Percentiles rank a stretch among this genome's conserved stretches.
phyloP scores from a whole-genome alignment of 371 early-diverging fungal species.

The Coemansia sp. region DNA sequence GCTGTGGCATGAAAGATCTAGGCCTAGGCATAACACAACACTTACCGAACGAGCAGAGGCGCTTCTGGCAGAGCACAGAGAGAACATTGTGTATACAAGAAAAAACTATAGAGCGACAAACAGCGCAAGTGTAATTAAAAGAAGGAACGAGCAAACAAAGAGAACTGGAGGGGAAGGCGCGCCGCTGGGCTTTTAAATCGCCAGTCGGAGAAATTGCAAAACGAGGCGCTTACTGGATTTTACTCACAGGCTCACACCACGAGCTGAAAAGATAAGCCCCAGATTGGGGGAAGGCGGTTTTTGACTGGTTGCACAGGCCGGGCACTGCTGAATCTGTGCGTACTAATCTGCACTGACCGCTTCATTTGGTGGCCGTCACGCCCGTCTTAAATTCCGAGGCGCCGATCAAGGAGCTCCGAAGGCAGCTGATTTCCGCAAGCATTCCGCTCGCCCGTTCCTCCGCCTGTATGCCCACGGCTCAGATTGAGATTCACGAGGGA shows the following conservation, averaged over 20 bases:
- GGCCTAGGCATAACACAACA: neutral
- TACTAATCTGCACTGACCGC: neutral
- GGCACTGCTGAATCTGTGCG: neutral
- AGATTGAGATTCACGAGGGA: slow-evolving; percentile 1
- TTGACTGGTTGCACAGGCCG: slow-evolving; percentile 11
- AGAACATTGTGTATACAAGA: slow-evolving; percentile 33
- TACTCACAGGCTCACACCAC: slow-evolving; percentile 1
- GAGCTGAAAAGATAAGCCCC: slow-evolving; percentile 8
- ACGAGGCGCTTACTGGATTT: neutral
- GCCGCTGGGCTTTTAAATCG: neutral
- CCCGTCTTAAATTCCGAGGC: neutral
- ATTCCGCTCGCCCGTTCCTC: neutral
- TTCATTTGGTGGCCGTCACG: neutral
- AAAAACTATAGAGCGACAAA: slow-evolving; percentile 4
- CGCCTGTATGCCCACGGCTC: neutral
- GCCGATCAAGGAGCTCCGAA: slow-evolving; percentile 4
- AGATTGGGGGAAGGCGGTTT: slow-evolving; percentile 4
- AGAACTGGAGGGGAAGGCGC: neutral
- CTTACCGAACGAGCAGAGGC: slow-evolving; percentile 49
- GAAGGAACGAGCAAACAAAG: slow-evolving; percentile 6
- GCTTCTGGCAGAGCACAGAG: slow-evolving; percentile 43
- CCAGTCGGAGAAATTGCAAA: slow-evolving; percentile 7
- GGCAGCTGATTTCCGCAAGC: slow-evolving; percentile 7
- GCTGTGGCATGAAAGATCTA: neutral
- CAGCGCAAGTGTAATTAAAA: slow-evolving; percentile 5